Percentiles rank a stretch among this genome's conserved stretches.
phyloP scores from a whole-genome alignment of 2,329 filamentous ascomycete species.

The Cladosporium halotolerans region DNA sequence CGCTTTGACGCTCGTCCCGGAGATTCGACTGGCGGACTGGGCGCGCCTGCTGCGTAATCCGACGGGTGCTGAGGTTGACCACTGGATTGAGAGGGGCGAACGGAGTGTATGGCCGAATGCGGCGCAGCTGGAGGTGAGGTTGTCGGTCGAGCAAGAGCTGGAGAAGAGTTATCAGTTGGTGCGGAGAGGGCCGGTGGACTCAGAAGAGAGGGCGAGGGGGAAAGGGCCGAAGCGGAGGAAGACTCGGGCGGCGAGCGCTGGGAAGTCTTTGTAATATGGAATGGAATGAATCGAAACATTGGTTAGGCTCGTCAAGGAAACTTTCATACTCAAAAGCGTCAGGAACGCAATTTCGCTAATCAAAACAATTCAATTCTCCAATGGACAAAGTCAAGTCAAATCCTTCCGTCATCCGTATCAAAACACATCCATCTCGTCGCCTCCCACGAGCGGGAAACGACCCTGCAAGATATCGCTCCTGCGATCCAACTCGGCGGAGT shows the following conservation, averaged over 20 bases:
- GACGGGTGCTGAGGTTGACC: conserved; percentile 65
- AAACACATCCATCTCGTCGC: conserved; percentile 29
- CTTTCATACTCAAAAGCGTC: background rate
- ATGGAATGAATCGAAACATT: too few species aligned
- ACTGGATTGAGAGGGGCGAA: conserved; percentile 83
- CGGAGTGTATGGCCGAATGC: conserved; percentile 86
- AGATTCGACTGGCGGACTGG: conserved; percentile 68
- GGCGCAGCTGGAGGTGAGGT: conserved; percentile 71
- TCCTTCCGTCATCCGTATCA: background rate
- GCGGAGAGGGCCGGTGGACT: conserved; percentile 30
- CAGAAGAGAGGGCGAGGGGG: background rate
- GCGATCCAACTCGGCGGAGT: conserved; percentile 82
- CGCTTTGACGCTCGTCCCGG: conserved; percentile 74
- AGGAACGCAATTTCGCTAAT: conserved; percentile 8
- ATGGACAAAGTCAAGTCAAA: background rate
- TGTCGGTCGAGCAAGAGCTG: conserved; percentile 79
- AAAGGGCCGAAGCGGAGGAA: background rate
- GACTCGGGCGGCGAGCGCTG: background rate
- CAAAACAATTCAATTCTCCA: background rate
- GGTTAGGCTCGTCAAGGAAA: too few species aligned
- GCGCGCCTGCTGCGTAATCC: conserved; percentile 75
- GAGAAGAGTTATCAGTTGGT: conserved; percentile 80
- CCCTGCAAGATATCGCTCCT: conserved; percentile 83
- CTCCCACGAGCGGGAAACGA: conserved; percentile 67
- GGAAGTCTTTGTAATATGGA: background rate